Evolutionary conservation across 805 yeast species (phyloP).

Genomic region (Candida mattraensis): DNA sequence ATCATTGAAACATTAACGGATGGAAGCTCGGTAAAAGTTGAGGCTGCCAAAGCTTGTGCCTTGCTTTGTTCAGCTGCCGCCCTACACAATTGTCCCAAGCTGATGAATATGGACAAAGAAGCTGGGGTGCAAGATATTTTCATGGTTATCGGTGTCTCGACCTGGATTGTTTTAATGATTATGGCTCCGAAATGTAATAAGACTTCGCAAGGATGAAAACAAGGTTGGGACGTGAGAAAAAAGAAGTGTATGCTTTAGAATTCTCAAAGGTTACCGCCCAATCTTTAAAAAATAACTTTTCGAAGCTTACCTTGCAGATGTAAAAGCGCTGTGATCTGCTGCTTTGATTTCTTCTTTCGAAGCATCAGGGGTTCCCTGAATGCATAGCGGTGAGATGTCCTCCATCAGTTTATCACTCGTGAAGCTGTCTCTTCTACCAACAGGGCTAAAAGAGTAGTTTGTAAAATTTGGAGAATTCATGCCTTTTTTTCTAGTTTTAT

Average conservation of each 20-base stretch:
- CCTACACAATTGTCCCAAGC: too few species aligned
- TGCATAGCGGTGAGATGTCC: constrained; percentile 21
- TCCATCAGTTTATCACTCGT: constrained; percentile 13
- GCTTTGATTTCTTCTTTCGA: constrained; percentile 2
- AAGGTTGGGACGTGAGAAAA: too few species aligned
- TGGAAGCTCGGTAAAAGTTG: constrained; percentile 15
- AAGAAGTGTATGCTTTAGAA: too few species aligned
- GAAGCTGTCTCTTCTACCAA: constrained; percentile 13
- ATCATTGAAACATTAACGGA: constrained; percentile 25
- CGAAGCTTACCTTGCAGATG: constrained; percentile 5
- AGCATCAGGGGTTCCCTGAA: constrained; percentile 6
- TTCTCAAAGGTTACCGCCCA: too few species aligned
- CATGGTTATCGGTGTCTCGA: too few species aligned
- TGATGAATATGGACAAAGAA: too few species aligned
- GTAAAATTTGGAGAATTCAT: constrained; percentile 18
- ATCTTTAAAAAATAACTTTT: too few species aligned
- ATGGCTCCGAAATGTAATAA: too few species aligned
- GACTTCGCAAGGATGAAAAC: too few species aligned
- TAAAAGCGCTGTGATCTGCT: constrained; percentile 5
- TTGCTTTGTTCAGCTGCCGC: constrained; percentile 6
- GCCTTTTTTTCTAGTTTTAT: constrained; percentile 19
- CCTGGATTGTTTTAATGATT: too few species aligned
- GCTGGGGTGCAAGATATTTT: too few species aligned
- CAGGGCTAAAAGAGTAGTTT: constrained; percentile 20
- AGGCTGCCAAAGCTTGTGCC: background rate